These are phyloP conservation scores for Pichia manshurica DNA, from an alignment of 805 yeast species.

Conservation along the genomic window DNA sequence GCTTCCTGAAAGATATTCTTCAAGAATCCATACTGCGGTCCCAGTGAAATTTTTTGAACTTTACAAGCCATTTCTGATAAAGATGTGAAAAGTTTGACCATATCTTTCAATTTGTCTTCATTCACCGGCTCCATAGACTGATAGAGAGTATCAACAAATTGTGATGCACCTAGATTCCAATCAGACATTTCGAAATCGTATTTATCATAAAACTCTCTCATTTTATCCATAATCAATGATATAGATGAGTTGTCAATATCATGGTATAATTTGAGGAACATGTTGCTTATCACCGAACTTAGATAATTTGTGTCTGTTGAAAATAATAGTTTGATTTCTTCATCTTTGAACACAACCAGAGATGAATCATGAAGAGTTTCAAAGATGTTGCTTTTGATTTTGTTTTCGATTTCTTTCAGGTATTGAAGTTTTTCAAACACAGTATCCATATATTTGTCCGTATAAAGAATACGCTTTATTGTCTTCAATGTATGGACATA, in stretches of 20 bases:
- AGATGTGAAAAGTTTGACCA: constrained; percentile 3
- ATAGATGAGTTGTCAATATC: too few species aligned
- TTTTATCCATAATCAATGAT: too few species aligned
- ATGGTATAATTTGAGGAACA: too few species aligned
- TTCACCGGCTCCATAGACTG: not conserved
- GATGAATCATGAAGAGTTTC: too few species aligned
- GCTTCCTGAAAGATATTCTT: not conserved
- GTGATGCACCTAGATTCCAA: not conserved
- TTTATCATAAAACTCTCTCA: too few species aligned
- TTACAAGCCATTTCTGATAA: not conserved
- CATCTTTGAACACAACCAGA: too few species aligned
- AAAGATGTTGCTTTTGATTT: too few species aligned
- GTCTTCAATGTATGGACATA: not conserved
- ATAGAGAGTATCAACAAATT: not conserved
- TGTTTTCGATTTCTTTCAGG: not conserved
- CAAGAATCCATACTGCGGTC: not conserved
- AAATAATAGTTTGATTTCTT: too few species aligned
- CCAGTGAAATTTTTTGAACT: not conserved
- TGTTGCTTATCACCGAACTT: too few species aligned
- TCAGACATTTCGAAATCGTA: too few species aligned
- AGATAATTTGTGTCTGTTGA: too few species aligned
- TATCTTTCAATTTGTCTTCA: constrained; percentile 9
- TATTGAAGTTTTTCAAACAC: not conserved
- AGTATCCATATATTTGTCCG: not conserved
- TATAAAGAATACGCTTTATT: not conserved